These are phyloP conservation scores for Manihot esculenta DNA, from an alignment of 441 rosid species.

Conservation along the genomic window DNA sequence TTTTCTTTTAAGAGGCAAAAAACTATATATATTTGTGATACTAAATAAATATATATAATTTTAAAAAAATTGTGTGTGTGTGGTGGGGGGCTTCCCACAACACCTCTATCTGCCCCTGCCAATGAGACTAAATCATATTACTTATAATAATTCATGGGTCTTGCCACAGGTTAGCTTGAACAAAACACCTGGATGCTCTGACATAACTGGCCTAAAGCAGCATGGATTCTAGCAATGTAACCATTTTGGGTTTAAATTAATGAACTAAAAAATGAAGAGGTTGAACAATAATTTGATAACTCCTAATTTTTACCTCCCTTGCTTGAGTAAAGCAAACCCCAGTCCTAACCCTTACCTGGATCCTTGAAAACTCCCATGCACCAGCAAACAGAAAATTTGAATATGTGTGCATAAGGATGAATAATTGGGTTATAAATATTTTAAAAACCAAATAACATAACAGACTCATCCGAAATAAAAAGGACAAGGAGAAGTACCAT, in stretches of 20 bases:
- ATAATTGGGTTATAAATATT: neutral
- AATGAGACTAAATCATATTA: neutral
- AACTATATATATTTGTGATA: no score
- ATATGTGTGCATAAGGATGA: neutral
- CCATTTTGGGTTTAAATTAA: neutral
- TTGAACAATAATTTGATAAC: neutral
- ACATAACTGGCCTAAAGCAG: neutral
- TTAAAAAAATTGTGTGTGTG: no score
- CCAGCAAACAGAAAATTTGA: neutral
- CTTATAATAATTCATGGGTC: neutral
- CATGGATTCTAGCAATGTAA: neutral
- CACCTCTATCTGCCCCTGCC: no score
- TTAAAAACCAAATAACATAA: neutral
- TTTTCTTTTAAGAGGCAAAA: no score
- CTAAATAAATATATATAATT: no score
- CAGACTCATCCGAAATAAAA: neutral
- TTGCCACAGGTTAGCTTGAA: no score
- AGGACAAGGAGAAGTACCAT: conserved; percentile 50
- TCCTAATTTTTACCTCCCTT: neutral
- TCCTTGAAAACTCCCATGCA: neutral
- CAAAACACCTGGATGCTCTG: neutral
- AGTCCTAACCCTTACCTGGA: no score
- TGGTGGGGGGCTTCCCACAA: no score
- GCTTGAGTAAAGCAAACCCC: neutral
- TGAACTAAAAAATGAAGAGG: neutral